Conservation (phyloP, 495 filamentous ascomycete species). For the Daldinia concentrica region DNA sequence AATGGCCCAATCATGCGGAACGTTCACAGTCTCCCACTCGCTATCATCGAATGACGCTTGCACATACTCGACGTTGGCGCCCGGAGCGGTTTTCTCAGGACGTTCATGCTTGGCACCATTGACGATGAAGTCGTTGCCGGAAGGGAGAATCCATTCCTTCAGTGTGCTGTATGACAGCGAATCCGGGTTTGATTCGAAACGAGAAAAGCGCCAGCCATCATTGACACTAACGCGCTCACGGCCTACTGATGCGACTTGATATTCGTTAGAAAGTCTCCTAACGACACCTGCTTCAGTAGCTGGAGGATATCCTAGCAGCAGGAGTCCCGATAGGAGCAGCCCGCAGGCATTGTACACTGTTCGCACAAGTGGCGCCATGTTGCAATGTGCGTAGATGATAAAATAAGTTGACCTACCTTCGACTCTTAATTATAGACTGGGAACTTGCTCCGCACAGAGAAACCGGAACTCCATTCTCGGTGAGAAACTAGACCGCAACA, state of each 20-base stretch:
- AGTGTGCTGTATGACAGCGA: constrained; percentile 48
- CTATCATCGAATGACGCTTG: constrained; percentile 51
- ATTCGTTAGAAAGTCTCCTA: constrained; percentile 2
- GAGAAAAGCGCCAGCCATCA: constrained; percentile 49
- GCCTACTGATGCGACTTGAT: constrained; percentile 9
- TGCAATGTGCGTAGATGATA: background rate
- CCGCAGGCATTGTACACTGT: constrained; percentile 23
- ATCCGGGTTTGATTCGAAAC: constrained; percentile 51
- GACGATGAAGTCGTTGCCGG: constrained; percentile 52
- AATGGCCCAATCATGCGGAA: constrained; percentile 62
- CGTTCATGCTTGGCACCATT: constrained; percentile 44
- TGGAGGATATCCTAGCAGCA: constrained; percentile 17
- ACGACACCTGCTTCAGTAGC: constrained; percentile 22
- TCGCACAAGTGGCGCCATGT: constrained; percentile 22
- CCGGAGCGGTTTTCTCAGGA: constrained; percentile 45
- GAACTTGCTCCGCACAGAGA: constrained; percentile 3
- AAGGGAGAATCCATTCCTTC: constrained; percentile 54
- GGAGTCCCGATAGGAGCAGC: constrained; percentile 27
- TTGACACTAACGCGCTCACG: constrained; percentile 50
- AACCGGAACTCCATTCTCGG: constrained; percentile 24
- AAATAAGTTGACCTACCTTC: background rate
- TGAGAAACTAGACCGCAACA: constrained; percentile 27
- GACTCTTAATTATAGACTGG: constrained; percentile 14
- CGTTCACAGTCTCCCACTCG: constrained; percentile 48
- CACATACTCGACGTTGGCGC: constrained; percentile 45